These are phyloP conservation scores for Septoria linicola DNA, from an alignment of 2,329 filamentous ascomycete genomes.

Conservation along the genomic window DNA sequence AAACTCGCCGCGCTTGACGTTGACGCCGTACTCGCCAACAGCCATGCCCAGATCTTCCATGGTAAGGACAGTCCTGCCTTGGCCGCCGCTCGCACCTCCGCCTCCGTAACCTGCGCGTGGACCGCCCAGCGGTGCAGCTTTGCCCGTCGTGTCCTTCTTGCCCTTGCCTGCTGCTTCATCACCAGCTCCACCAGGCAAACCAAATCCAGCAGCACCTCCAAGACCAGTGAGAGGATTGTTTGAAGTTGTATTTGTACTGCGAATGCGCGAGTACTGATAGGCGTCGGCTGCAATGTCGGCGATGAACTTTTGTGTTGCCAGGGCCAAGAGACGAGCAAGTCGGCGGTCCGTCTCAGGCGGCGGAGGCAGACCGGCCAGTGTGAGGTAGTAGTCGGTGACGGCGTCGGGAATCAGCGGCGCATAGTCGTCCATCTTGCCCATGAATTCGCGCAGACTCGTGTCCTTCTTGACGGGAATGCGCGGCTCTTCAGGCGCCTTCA, in stretches of 20 bases:
- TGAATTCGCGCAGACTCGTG: slow-evolving; percentile 84
- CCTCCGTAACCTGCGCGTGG: slow-evolving; percentile 63
- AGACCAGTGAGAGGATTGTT: slow-evolving; percentile 91
- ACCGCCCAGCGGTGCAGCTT: slow-evolving; percentile 47
- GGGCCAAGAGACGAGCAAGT: slow-evolving; percentile 86
- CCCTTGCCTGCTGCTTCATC: slow-evolving; percentile 55
- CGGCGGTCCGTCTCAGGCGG: slow-evolving; percentile 87
- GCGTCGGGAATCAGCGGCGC: slow-evolving; percentile 98
- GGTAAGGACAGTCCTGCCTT: slow-evolving; percentile 90
- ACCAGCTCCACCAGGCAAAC: slow-evolving; percentile 52
- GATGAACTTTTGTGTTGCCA: slow-evolving; percentile 99
- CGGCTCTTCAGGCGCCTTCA: slow-evolving; percentile 54
- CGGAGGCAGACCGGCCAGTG: slow-evolving; percentile 87
- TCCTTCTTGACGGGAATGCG: slow-evolving; percentile 82
- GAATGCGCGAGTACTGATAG: slow-evolving; percentile 95
- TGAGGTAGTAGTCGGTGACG: slow-evolving; percentile 97
- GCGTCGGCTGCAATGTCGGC: slow-evolving; percentile 96
- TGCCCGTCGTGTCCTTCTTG: slow-evolving; percentile 41
- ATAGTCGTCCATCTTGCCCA: slow-evolving; percentile 97
- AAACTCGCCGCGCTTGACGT: slow-evolving; percentile 95
- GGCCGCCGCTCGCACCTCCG: slow-evolving; percentile 82
- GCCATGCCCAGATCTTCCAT: slow-evolving; percentile 99
- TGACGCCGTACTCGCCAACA: slow-evolving; percentile 95
- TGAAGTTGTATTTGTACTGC: slow-evolving; percentile 83
- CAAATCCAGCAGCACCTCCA: slow-evolving; percentile 69